Evolutionary conservation across 768 basidiomycete species (phyloP).

Genomic region (Lactarius vividus): DNA sequence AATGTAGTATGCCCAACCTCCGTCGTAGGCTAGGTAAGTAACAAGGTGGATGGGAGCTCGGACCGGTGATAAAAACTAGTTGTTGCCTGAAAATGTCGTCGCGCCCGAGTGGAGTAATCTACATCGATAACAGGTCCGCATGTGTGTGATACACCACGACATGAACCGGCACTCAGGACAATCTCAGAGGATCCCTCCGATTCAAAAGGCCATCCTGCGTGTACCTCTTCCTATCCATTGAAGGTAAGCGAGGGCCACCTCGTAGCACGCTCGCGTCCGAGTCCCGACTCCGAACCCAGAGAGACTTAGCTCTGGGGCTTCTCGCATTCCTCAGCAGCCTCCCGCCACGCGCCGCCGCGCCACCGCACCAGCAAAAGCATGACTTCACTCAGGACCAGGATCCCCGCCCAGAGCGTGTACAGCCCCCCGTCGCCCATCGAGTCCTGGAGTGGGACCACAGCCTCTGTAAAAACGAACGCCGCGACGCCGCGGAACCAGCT

Average conservation of each 20-base stretch:
- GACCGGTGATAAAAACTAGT: too few relatives aligned
- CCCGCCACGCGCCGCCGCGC: slow-evolving; percentile 62
- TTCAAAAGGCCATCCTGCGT: too few relatives aligned
- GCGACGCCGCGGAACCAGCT: slow-evolving; percentile 68
- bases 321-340: slow-evolving; percentile 47
- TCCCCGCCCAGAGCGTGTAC: slow-evolving; percentile 63
- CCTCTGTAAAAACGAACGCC: slow-evolving; percentile 68
- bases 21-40: too few relatives aligned
- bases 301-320: background rate
- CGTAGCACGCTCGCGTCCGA: background rate
- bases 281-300: background rate
- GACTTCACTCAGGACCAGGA: slow-evolving; percentile 52
- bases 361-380: slow-evolving; percentile 58
- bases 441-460: slow-evolving; percentile 65
- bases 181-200: too few relatives aligned
- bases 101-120: too few relatives aligned
- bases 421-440: slow-evolving; percentile 76
- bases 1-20: too few relatives aligned
- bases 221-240: too few relatives aligned
- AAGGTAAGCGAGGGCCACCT: background rate
- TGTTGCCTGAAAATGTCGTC: too few relatives aligned
- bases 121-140: too few relatives aligned
- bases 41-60: too few relatives aligned
- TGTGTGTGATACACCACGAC: too few relatives aligned
- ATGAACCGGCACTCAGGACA: too few relatives aligned